Conservation (phyloP, 148 eudicot species). For the Polygonum maritimum region DNA sequence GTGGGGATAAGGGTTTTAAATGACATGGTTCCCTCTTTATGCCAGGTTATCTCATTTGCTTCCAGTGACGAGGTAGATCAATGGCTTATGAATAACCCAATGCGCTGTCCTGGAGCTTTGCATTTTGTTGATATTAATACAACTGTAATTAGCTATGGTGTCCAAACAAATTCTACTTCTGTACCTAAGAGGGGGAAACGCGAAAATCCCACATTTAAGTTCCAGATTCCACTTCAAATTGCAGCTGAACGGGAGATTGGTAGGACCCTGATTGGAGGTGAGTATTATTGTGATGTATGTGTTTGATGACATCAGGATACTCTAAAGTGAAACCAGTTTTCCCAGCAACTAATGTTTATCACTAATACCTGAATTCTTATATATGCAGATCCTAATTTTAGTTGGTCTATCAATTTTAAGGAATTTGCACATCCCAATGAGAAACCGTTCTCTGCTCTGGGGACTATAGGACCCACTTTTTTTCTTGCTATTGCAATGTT, state of each 20-base stretch:
- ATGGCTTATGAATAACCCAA: conserved; percentile 73
- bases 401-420: conserved; percentile 71
- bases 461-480: conserved; percentile 54
- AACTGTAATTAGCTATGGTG: conserved; percentile 68
- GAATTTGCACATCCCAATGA: conserved; percentile 61
- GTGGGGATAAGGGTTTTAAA: neutral
- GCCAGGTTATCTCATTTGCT: conserved; percentile 57
- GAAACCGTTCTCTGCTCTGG: conserved; percentile 30
- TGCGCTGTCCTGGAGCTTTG: conserved; percentile 72
- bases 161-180: conserved; percentile 85
- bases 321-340: neutral
- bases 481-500: conserved; percentile 80
- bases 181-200: conserved; percentile 41
- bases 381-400: conserved; percentile 53
- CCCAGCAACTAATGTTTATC: neutral
- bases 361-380: neutral
- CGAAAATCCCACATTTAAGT: conserved; percentile 84
- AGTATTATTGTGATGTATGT: neutral
- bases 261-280: conserved; percentile 66
- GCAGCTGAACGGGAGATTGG: conserved; percentile 98
- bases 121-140: conserved; percentile 67
- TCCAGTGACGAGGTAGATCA: conserved; percentile 51
- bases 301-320: conserved; percentile 4
- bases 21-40: conserved; percentile 2
- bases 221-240: conserved; percentile 92